These are phyloP conservation scores for Echinochloa phyllopogon DNA, from an alignment of 176 grass and related monocot genomes.

Conservation along the genomic window DNA sequence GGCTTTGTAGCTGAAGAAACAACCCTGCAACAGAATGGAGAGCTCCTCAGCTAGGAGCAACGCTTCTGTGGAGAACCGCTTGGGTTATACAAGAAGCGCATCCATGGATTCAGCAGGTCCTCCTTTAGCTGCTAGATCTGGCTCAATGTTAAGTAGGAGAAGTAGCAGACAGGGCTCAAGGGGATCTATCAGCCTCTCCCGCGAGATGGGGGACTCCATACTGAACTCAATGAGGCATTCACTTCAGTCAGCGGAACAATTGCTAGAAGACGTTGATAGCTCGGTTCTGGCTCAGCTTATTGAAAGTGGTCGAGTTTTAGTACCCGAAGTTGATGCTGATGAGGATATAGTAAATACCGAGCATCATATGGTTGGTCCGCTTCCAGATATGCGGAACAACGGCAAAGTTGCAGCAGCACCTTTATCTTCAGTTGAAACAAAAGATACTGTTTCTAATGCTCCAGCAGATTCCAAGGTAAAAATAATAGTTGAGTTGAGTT, in stretches of 20 bases:
- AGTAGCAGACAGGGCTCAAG: slow-evolving; percentile 57
- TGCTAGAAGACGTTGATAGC: slow-evolving; percentile 64
- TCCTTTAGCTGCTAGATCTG: slow-evolving; percentile 42
- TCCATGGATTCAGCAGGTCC: slow-evolving; percentile 50
- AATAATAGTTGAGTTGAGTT: slow-evolving; percentile 12
- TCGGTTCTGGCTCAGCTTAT: slow-evolving; percentile 67
- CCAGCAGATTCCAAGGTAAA: slow-evolving; percentile 44
- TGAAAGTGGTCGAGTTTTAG: slow-evolving; percentile 64
- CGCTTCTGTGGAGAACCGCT: not conserved
- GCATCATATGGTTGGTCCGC: slow-evolving; percentile 35
- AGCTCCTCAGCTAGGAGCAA: slow-evolving; percentile 35
- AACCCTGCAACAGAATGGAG: slow-evolving; percentile 36
- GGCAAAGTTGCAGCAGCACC: slow-evolving; percentile 19
- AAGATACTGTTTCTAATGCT: slow-evolving; percentile 34
- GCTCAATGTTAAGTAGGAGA: slow-evolving; percentile 50
- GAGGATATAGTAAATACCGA: slow-evolving; percentile 40
- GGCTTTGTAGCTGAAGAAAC: slow-evolving; percentile 11
- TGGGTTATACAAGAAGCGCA: slow-evolving; percentile 44
- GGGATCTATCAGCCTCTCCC: slow-evolving; percentile 66
- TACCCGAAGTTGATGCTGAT: slow-evolving; percentile 44
- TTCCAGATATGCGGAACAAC: slow-evolving; percentile 45
- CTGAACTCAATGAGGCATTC: slow-evolving; percentile 80
- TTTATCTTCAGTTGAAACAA: slow-evolving; percentile 22
- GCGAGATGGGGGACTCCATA: slow-evolving; percentile 63
- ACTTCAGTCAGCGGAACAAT: slow-evolving; percentile 64